Percentiles rank a stretch among this genome's conserved stretches.
Evolutionary conservation across 2,329 filamentous ascomycete genomes (phyloP).

Genomic region (Ramichloridium luteum): DNA sequence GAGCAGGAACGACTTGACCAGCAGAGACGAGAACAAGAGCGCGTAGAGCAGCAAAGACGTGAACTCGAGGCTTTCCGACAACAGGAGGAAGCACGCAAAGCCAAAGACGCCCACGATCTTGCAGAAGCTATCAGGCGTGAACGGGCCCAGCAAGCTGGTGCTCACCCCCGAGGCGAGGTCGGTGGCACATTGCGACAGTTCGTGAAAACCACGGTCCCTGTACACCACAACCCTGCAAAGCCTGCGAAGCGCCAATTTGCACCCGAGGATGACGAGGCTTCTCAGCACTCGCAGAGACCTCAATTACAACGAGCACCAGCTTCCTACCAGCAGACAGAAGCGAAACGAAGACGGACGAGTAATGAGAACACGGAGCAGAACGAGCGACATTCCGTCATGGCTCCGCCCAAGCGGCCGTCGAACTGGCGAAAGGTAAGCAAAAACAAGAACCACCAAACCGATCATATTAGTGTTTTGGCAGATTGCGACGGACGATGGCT

Average conservation of each 20-base stretch:
- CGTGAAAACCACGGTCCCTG: constrained; percentile 49
- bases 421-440: constrained; percentile 54
- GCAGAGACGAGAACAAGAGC: constrained; percentile 26
- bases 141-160: constrained; percentile 21
- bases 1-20: constrained; percentile 18
- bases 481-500: constrained; percentile 12
- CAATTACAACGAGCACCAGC: constrained; percentile 43
- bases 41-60: constrained; percentile 11
- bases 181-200: constrained; percentile 43
- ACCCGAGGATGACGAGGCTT: constrained; percentile 48
- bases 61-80: constrained; percentile 6
- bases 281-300: constrained; percentile 42
- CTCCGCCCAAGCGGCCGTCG: constrained; percentile 74
- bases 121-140: constrained; percentile 26
- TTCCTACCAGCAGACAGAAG: constrained; percentile 51
- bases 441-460: no score
- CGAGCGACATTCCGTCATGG: constrained; percentile 57
- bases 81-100: constrained; percentile 19
- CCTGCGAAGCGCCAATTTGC: constrained; percentile 62
- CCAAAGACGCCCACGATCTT: constrained; percentile 23
- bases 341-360: constrained; percentile 68
- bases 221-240: constrained; percentile 56
- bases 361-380: constrained; percentile 54
- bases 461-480: constrained; percentile 8
- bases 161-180: constrained; percentile 36